Percentiles rank a stretch among this genome's conserved stretches.
These are phyloP conservation scores for Fusarium pilosicola DNA, from an alignment of 2,329 filamentous ascomycete species.

Conservation along the genomic window DNA sequence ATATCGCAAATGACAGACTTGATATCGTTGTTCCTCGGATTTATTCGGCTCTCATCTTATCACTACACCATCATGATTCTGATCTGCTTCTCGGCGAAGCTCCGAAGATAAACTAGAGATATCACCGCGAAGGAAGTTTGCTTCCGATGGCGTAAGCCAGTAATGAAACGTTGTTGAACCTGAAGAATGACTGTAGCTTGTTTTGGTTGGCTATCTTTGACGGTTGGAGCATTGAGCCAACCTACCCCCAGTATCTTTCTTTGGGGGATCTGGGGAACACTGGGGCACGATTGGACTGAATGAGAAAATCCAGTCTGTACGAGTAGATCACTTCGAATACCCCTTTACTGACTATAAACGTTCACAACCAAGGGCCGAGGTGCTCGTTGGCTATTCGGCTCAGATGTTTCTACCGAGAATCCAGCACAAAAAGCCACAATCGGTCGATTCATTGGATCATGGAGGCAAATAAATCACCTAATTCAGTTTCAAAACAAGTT, in stretches of 20 bases:
- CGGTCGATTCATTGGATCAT: background rate
- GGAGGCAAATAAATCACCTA: background rate
- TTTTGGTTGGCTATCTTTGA: background rate
- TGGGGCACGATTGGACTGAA: background rate
- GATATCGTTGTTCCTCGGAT: background rate
- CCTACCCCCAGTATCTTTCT: background rate
- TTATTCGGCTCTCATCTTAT: background rate
- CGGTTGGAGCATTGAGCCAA: background rate
- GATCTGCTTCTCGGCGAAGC: conserved; percentile 17
- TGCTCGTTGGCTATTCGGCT: background rate
- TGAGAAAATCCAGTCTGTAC: background rate
- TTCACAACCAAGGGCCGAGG: background rate
- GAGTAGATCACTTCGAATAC: background rate
- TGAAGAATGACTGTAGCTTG: background rate
- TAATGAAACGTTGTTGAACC: background rate
- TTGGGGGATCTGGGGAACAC: background rate
- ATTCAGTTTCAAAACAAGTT: background rate
- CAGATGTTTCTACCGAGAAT: background rate
- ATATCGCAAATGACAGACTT: background rate
- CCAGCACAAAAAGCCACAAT: background rate
- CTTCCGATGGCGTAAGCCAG: background rate
- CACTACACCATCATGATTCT: background rate
- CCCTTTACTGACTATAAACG: background rate
- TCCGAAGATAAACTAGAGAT: conserved; percentile 10
- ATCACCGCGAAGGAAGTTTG: background rate